These are phyloP conservation scores for Pichia sporocuriosa DNA, from an alignment of 805 yeast species.

Conservation along the genomic window DNA sequence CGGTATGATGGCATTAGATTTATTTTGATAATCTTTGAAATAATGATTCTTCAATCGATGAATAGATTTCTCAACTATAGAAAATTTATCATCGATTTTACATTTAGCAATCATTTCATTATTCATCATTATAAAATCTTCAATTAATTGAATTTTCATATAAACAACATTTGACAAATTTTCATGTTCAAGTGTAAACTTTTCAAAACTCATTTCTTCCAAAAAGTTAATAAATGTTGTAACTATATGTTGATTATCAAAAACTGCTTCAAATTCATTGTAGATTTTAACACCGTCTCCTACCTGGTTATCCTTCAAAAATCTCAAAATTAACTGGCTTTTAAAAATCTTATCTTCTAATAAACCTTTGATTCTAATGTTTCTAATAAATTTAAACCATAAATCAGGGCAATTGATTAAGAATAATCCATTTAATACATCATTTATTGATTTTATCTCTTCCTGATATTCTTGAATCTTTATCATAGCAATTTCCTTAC, in stretches of 20 bases:
- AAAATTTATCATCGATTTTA: not conserved
- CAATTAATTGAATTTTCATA: constrained; percentile 18
- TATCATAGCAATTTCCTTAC: constrained; percentile 2
- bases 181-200: not conserved
- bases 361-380: constrained; percentile 2
- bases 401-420: not conserved
- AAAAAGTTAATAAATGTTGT: not conserved
- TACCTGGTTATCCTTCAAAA: constrained; percentile 14
- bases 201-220: not conserved
- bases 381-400: constrained; percentile 13
- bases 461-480: constrained; percentile 1
- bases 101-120: constrained; percentile 4
- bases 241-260: constrained; percentile 1
- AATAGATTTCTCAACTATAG: not conserved
- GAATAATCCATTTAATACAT: not conserved
- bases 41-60: constrained; percentile 4
- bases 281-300: constrained; percentile 2
- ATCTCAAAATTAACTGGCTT: constrained; percentile 15
- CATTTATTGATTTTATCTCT: not conserved
- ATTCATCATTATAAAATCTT: constrained; percentile 16
- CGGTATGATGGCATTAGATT: constrained; percentile 9
- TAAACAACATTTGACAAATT: not conserved
- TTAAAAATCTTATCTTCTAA: constrained; percentile 5
- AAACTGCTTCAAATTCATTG: constrained; percentile 5
- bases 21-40: constrained; percentile 5